A percentile compares a stretch with the other conserved stretches of the same genome.
Conservation (phyloP, 352 stramenopile species). For the Phytophthora constricta region DNA sequence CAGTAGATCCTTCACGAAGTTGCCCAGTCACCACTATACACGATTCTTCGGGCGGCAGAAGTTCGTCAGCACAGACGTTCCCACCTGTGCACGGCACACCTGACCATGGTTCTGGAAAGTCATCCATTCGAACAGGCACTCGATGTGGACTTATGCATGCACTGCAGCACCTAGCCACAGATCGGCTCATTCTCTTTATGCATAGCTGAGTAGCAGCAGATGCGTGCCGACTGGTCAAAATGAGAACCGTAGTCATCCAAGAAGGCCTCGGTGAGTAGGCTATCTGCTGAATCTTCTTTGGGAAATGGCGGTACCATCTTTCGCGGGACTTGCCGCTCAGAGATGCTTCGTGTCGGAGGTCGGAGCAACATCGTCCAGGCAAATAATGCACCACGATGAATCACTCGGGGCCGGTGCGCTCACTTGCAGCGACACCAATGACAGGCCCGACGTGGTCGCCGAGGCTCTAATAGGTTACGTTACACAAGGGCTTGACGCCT, state of each 20-base stretch:
- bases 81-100: not conserved
- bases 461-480: constrained; percentile 63
- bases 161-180: not conserved
- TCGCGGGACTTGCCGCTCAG: no score
- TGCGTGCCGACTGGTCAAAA: no score
- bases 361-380: constrained; percentile 38
- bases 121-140: not conserved
- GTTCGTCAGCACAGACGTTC: not conserved
- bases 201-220: no score
- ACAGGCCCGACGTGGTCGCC: constrained; percentile 13
- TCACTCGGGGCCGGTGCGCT: constrained; percentile 24
- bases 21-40: not conserved
- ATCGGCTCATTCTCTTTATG: constrained; percentile 10
- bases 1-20: not conserved
- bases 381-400: constrained; percentile 39
- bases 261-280: no score
- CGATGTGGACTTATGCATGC: not conserved
- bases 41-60: not conserved
- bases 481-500: no score
- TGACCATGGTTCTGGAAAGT: not conserved
- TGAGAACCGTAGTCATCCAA: no score
- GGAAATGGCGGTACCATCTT: no score
- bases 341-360: no score
- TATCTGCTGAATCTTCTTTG: no score
- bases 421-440: constrained; percentile 16